Evolutionary conservation across 495 filamentous ascomycete genomes (phyloP), one percentile per base, ranked within the genome.

Genomic region (Staphylotrichum longicolle): DNA sequence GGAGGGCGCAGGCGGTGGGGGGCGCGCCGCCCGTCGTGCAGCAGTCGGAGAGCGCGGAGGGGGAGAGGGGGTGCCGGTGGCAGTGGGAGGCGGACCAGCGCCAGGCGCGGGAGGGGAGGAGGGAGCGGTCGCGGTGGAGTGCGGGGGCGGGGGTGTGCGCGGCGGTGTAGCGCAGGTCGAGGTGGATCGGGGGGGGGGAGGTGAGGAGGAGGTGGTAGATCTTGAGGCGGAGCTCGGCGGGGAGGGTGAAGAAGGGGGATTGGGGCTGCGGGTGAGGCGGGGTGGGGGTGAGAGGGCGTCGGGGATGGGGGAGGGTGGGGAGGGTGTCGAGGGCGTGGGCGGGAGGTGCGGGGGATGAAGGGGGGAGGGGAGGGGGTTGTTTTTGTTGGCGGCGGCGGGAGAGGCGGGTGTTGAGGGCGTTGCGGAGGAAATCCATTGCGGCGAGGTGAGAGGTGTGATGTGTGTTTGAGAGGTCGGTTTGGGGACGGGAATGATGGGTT

Each of bases 181-280:
- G 10, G 60, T 68, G 66, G 14, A 68, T 60, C 12, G 37, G 37
- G 37, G 37, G 0, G 57, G 63, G 66, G 49, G 3, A 8, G 35
- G 56, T 47, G 48, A 68, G 53, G n/a, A 62, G 41, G 47, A 63
- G 47, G 34, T 51, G 63, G 54, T 66, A 74, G 34, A 77, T 73
- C 11, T 70, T 63, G 32, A 67, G 68, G 4, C 74, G 68, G 14
- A 77, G 56, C 42, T 77, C 74, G 32, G 70, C 60, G 0, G 74
- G 74, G 15, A 77, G 72, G n/a, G 81, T 84, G 4, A 66, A 75
- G 60, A 73, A 80, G 40, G 67, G 65, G 3, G 70, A 71, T 33
- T 40, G 51, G 5, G 67, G 70, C 30, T 56, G 55, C 1, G 61
- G 54, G 9, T 53, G 49, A 5, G 41, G 15, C 5, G 7, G 27